These are phyloP conservation scores for Candida alai DNA, from an alignment of 805 yeast genomes.

Conservation along the genomic window DNA sequence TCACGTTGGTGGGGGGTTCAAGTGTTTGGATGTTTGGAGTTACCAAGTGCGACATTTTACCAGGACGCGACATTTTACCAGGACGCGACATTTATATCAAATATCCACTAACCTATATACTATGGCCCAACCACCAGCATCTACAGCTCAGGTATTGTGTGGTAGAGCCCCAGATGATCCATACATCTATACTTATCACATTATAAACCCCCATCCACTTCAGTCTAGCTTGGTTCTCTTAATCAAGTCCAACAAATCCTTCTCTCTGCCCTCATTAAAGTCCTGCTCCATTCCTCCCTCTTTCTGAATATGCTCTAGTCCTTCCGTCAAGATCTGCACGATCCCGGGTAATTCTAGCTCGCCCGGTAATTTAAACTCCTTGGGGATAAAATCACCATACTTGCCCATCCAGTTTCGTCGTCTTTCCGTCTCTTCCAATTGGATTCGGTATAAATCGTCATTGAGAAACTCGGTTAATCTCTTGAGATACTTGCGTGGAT, in stretches of 20 bases:
- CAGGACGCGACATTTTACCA: too few species aligned
- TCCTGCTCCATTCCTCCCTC: slow-evolving; percentile 12
- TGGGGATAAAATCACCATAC: slow-evolving; percentile 40
- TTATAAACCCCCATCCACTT: too few species aligned
- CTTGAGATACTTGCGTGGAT: slow-evolving; percentile 33
- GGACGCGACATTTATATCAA: too few species aligned
- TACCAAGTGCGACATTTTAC: too few species aligned
- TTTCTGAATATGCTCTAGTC: slow-evolving; percentile 27
- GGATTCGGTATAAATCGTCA: slow-evolving; percentile 27
- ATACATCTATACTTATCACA: too few species aligned
- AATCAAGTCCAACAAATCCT: slow-evolving; percentile 21
- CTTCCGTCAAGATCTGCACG: slow-evolving; percentile 41
- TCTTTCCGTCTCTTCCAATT: slow-evolving; percentile 31
- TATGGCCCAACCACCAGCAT: too few species aligned
- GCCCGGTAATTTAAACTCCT: slow-evolving; percentile 36
- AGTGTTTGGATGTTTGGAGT: too few species aligned
- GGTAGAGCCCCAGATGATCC: too few species aligned
- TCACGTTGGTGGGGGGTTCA: too few species aligned
- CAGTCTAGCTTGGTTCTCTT: slow-evolving; percentile 5
- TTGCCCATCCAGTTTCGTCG: slow-evolving; percentile 33
- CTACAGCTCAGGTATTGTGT: too few species aligned
- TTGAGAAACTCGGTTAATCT: slow-evolving; percentile 31
- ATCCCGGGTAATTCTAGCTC: slow-evolving; percentile 33
- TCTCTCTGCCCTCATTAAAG: slow-evolving; percentile 18
- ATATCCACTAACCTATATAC: too few species aligned